Conservation (phyloP, 2,329 filamentous ascomycete genomes). For the Aspergillus sp. region DNA sequence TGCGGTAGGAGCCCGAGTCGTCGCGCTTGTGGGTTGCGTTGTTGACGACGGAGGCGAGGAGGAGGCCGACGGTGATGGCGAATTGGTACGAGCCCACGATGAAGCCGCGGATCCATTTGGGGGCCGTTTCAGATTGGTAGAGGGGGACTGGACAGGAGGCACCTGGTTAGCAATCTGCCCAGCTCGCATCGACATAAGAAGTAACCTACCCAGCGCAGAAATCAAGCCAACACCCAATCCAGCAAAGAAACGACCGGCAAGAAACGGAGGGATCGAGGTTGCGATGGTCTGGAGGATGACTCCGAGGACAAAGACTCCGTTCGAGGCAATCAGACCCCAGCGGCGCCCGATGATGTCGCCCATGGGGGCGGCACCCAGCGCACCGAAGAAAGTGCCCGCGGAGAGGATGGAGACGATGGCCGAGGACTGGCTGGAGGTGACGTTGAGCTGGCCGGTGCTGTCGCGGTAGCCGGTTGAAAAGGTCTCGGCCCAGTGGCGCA, state of each 20-base stretch:
- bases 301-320: conserved; percentile 39
- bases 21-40: conserved; percentile 67
- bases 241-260: conserved; percentile 56
- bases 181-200: background rate
- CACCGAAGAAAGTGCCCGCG: conserved; percentile 49
- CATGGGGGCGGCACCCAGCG: conserved; percentile 45
- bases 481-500: conserved; percentile 46
- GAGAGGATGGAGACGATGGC: conserved; percentile 64
- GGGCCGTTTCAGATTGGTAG: conserved; percentile 80
- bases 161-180: conserved; percentile 8
- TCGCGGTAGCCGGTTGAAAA: conserved; percentile 42
- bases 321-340: conserved; percentile 55
- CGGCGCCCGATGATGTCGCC: conserved; percentile 49
- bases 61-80: conserved; percentile 75
- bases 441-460: conserved; percentile 45
- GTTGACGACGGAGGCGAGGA: conserved; percentile 73
- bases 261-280: conserved; percentile 36
- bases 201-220: conserved; percentile 70
- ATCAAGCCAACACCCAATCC: conserved; percentile 72
- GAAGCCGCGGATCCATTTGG: conserved; percentile 74
- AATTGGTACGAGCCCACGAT: conserved; percentile 80
- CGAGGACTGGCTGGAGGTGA: conserved; percentile 59
- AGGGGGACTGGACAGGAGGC: conserved; percentile 44
- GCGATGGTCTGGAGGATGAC: conserved; percentile 38
- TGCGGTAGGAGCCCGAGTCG: conserved; percentile 72